Conservation (phyloP, 2,329 filamentous ascomycete species). For the Pseudocercospora eumusae region DNA sequence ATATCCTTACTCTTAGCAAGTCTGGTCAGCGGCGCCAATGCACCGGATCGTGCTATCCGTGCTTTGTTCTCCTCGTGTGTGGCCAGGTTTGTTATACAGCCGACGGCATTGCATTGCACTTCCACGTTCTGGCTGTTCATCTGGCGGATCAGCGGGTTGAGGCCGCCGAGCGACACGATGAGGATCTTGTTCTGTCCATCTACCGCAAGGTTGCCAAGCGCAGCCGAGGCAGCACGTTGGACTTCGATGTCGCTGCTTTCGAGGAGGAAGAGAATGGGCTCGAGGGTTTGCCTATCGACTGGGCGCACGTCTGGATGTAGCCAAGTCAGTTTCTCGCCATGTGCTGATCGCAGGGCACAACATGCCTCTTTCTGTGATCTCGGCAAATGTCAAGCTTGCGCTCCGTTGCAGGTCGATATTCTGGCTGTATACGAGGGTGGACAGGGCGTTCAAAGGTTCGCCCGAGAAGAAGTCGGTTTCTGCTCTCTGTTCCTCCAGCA, state of each 20-base stretch:
- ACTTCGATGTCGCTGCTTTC: conserved; percentile 97
- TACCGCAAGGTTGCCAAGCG: conserved; percentile 91
- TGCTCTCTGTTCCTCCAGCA: conserved; percentile 63
- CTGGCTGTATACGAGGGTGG: conserved; percentile 95
- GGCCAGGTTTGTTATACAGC: conserved; percentile 96
- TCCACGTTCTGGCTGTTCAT: conserved; percentile 99
- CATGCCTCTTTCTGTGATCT: conserved; percentile 95
- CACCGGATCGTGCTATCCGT: conserved; percentile 93
- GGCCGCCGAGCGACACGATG: conserved; percentile 88
- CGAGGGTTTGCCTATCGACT: conserved; percentile 90
- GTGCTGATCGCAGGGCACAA: conserved; percentile 1
- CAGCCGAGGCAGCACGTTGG: conserved; percentile 92
- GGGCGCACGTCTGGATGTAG: conserved; percentile 78
- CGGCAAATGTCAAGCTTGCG: conserved; percentile 95
- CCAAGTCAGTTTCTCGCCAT: conserved; percentile 18
- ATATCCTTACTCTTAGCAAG: conserved; percentile 97
- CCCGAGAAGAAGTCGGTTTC: conserved; percentile 99
- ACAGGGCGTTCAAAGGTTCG: conserved; percentile 88
- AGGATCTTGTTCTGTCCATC: conserved; percentile 98
- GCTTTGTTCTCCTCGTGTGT: conserved; percentile 99
- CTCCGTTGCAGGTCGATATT: conserved; percentile 98
- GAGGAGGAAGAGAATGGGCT: conserved; percentile 91
- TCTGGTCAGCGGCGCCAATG: conserved; percentile 83
- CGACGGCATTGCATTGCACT: conserved; percentile 98
- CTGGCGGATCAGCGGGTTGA: conserved; percentile 89